These are phyloP conservation scores for Dalbergia oliveri DNA, from an alignment of 306 rosid genomes.

Conservation along the genomic window DNA sequence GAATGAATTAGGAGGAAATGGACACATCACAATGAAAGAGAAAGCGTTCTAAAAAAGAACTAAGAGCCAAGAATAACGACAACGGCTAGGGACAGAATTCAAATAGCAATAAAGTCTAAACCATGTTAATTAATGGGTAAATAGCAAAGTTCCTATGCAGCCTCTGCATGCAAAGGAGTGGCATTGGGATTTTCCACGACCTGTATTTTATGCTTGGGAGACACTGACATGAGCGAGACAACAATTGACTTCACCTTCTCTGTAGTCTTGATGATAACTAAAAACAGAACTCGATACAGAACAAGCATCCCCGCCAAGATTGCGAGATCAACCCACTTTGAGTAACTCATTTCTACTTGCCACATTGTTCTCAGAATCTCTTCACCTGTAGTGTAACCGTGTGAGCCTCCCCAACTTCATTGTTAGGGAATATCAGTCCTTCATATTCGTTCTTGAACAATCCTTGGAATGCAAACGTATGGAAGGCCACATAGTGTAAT, in stretches of 20 bases:
- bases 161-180: conserved; percentile 36
- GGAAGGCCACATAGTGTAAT: conserved; percentile 62
- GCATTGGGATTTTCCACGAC: conserved; percentile 44
- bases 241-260: conserved; percentile 56
- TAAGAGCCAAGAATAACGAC: no score
- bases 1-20: no score
- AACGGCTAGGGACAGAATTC: no score
- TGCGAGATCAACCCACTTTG: conserved; percentile 80
- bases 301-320: conserved; percentile 63
- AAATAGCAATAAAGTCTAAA: neutral
- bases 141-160: neutral
- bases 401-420: neutral
- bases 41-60: no score
- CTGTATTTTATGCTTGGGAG: conserved; percentile 33
- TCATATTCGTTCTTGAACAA: conserved; percentile 71
- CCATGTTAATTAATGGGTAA: neutral
- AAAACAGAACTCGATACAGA: conserved; percentile 61
- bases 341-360: conserved; percentile 59
- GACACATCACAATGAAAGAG: no score
- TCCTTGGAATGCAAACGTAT: conserved; percentile 71
- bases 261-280: conserved; percentile 53
- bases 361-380: conserved; percentile 49
- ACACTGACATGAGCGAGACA: neutral
- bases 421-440: conserved; percentile 48
- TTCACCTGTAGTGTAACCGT: conserved; percentile 52